Evolutionary conservation across 1,139 yeast genomes (phyloP).

Genomic region (Yamadazyma taylorii): DNA sequence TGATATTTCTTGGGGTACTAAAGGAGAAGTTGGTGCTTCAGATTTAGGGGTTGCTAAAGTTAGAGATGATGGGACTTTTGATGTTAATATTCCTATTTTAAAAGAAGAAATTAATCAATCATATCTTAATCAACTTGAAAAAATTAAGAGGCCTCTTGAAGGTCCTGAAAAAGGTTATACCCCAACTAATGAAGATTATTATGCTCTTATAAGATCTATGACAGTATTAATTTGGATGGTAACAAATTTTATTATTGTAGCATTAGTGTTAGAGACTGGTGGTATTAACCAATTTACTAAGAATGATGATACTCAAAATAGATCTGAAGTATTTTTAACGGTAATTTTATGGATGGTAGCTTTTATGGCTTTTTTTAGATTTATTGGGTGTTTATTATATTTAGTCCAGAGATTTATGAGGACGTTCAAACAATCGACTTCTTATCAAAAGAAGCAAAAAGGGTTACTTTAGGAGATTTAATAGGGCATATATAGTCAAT

Average conservation of each 20-base stretch:
- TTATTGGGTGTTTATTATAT: slow-evolving; percentile 66
- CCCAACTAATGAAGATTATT: slow-evolving; percentile 60
- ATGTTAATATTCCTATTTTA: slow-evolving; percentile 68
- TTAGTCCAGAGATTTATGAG: slow-evolving; percentile 41
- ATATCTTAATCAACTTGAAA: slow-evolving; percentile 61
- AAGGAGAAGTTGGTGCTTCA: slow-evolving; percentile 46
- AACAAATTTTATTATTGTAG: slow-evolving; percentile 68
- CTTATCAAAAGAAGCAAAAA: slow-evolving; percentile 15
- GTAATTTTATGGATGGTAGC: slow-evolving; percentile 83
- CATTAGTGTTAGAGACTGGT: slow-evolving; percentile 71
- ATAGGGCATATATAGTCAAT: too few species aligned
- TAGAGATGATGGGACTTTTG: slow-evolving; percentile 64
- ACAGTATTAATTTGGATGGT: slow-evolving; percentile 80
- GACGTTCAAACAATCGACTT: slow-evolving; percentile 22
- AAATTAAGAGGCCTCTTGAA: slow-evolving; percentile 49
- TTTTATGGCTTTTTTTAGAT: slow-evolving; percentile 70
- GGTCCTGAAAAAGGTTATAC: slow-evolving; percentile 34
- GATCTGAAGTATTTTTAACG: slow-evolving; percentile 57
- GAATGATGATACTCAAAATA: slow-evolving; percentile 18
- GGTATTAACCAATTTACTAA: slow-evolving; percentile 46
- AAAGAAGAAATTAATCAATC: slow-evolving; percentile 61
- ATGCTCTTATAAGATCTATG: slow-evolving; percentile 77
- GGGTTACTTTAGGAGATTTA: slow-evolving; percentile 11
- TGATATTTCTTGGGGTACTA: slow-evolving; percentile 54
- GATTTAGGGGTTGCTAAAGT: slow-evolving; percentile 59